phyloP scores from a whole-genome alignment of 345 rosid genomes.

The Salix dunnii region DNA sequence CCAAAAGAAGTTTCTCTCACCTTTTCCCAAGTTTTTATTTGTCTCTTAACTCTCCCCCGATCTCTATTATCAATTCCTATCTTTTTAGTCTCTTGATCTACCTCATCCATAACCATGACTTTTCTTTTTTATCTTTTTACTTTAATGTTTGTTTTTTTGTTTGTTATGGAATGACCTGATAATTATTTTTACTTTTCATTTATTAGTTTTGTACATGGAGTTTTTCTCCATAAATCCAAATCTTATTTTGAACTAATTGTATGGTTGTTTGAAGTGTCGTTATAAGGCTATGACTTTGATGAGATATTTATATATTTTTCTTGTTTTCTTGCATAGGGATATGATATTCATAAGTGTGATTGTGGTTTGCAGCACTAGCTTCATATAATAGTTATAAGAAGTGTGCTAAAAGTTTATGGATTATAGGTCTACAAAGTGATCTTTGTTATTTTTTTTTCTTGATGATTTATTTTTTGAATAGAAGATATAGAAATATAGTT shows the following conservation, averaged over 20 bases:
- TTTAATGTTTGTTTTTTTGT: too few species aligned
- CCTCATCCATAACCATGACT: too few species aligned
- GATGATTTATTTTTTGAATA: constrained; percentile 7
- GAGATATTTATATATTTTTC: neutral
- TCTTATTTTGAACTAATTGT: neutral
- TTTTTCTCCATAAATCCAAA: neutral
- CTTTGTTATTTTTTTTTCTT: neutral
- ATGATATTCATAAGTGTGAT: neutral
- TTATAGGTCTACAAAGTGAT: constrained; percentile 14
- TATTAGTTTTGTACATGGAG: neutral
- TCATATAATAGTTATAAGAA: constrained; percentile 2
- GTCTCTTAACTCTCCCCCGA: too few species aligned
- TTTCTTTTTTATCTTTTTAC: too few species aligned
- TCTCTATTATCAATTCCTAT: too few species aligned
- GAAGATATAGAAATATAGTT: neutral
- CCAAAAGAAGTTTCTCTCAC: too few species aligned
- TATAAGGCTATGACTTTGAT: too few species aligned
- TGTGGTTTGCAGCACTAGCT: neutral
- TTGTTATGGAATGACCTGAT: too few species aligned
- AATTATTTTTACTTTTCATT: neutral
- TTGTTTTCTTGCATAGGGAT: neutral
- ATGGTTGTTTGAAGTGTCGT: neutral
- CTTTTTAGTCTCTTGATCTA: too few species aligned
- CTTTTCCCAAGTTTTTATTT: too few species aligned
- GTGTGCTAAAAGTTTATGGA: constrained; percentile 5